A percentile compares a stretch with the other conserved stretches of the same genome.
Evolutionary conservation across 495 filamentous ascomycete genomes (phyloP).

Genomic region (Penicillium robsamsonii): DNA sequence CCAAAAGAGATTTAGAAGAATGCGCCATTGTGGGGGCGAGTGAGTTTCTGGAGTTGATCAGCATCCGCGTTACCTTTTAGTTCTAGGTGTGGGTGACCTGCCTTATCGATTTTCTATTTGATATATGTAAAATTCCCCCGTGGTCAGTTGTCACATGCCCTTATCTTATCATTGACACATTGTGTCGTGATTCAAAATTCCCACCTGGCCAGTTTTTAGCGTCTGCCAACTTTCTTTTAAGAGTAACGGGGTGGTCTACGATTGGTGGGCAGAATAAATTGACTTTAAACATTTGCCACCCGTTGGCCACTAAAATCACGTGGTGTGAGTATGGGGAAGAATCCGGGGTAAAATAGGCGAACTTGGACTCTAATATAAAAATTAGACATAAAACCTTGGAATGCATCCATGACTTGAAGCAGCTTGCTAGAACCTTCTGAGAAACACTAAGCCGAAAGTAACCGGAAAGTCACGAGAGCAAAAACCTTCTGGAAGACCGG

Average conservation of each 20-base stretch:
- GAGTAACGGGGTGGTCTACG: background rate
- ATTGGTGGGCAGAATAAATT: constrained; percentile 2
- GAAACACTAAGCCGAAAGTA: background rate
- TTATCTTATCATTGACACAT: background rate
- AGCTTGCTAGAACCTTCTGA: background rate
- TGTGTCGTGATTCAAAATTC: background rate
- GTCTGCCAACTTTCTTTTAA: background rate
- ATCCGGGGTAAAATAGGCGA: constrained; percentile 8
- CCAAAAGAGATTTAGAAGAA: background rate
- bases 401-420: too few relatives aligned
- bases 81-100: constrained; percentile 1
- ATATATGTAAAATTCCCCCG: too few relatives aligned
- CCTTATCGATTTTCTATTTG: constrained; percentile 3
- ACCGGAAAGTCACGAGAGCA: background rate
- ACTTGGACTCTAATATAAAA: background rate
- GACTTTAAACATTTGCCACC: background rate
- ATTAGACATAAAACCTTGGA: background rate
- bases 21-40: constrained; percentile 8
- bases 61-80: background rate
- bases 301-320: background rate
- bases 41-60: constrained; percentile 2
- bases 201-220: too few relatives aligned
- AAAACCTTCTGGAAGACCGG: background rate
- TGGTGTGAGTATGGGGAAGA: background rate
- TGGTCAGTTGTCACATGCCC: background rate